Evolutionary conservation across 2,329 filamentous ascomycete species (phyloP), one percentile per base, ranked within the genome.

Genomic region (Calonectria naviculata): DNA sequence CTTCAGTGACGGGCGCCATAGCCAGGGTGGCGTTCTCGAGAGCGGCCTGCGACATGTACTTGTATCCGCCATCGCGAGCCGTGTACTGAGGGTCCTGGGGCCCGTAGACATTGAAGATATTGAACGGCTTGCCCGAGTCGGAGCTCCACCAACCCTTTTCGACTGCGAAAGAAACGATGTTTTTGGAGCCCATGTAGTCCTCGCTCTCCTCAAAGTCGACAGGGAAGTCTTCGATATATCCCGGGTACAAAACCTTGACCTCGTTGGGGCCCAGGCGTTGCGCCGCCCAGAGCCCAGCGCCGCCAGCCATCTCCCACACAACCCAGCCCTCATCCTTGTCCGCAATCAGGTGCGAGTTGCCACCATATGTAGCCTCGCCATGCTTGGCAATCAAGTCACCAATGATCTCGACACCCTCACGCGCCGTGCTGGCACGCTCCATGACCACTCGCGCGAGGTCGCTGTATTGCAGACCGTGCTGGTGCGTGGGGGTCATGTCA

Each of bases 271-370:
- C 75, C 13, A 78, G 74, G 6, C 74, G 73, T 12, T 77, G 74
- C 2, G 75, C 75, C 19, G 75, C 75, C 75, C 75, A 77, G 2
- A 77, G 75, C 1, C 76, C 76, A 13, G 70, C 56, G 0, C 75
- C 75, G 0, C 75, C 75, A 1, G 75, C 75, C 75, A 77, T 77
- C 3, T 77, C 75, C 75, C 75, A 77, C 4, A 77, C 75, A 1
- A 77, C 44, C 75, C 75, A 77, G 0, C 75, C 75, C 41, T 77
- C 75, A 2, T 76, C 73, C 17, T 76, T 74, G 19, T 77, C 75
- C 7, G 75, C 75, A 0, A 77, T 73, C 3, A 77, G 75, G 28
- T 78, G 75, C 9, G 75, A 75, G 42, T 77, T 77, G 0, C 75
- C 75, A 1, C 75, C 75, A 1, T 77, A 77, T 0, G 75, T 77